Base-by-base conservation (phyloP, 306 rosid genomes). In the Vachellia collinsii region DNA sequence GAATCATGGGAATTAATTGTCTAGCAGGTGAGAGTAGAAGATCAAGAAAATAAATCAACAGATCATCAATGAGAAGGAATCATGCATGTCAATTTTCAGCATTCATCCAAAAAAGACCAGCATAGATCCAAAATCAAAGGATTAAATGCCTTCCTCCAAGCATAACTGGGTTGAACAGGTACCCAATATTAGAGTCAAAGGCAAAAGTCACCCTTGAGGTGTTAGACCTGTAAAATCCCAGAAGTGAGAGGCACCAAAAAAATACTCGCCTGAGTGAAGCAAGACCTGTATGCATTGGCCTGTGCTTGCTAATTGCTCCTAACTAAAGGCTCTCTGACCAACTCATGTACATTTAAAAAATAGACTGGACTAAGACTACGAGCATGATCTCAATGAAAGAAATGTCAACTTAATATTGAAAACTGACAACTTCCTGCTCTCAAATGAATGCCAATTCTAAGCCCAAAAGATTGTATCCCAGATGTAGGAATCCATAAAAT, bases 1-100 rank as follows among this genome's bases (percentile, higher is more conserved):
- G 59, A 80, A 75, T 71, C 76, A 48, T 50, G 25, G 12, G 20
- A 19, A 34, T 51, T 19, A n/a, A 53, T 37, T 73, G 7, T 50
- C 11, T 4, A 16, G 14, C 62, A 16, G 75, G 63, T 29, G 8
- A 29, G 22, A 47, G 59, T 70, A 46, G 59, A 25, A 19, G 22
- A 6, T 23, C 59, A 46, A 47, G 22, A 46, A 23, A 46, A 46
- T 3, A 23, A 70, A 70, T 50, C 54, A 10, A 20, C 7, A 0
- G 56, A 46, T 22, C 39, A 41, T 34, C 4, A 68, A 39, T 10
- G 29, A 67, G 7, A 19, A 42, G 29, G 64, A 39, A 8, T 12
- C 51, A 68, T 68, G 34, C 8, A 9, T 19, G 51, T 42, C 16
- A 19, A 1, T 36, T 63, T 16, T 16, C 17, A 69, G 4, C 6